These are phyloP conservation scores for Fusarium sp. DNA, from an alignment of 2,329 filamentous ascomycete species.

Conservation along the genomic window DNA sequence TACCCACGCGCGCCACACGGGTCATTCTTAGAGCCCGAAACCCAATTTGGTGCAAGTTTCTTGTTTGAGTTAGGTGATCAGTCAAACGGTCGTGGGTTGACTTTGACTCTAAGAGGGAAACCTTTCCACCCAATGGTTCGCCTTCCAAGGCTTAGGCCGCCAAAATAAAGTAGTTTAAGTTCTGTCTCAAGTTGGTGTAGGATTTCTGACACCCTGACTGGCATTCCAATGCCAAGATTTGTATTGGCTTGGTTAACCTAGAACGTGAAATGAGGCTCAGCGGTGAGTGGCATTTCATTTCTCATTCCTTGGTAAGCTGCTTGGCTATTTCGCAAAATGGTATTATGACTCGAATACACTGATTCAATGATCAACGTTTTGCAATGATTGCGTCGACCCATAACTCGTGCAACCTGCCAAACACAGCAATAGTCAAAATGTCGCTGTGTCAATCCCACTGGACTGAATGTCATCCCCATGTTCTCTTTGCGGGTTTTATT, in stretches of 20 bases:
- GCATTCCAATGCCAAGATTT: slow-evolving; percentile 24
- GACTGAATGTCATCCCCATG: slow-evolving; percentile 13
- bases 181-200: rapidly evolving
- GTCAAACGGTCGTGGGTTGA: not conserved
- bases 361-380: slow-evolving; percentile 29
- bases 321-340: not conserved
- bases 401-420: slow-evolving; percentile 37
- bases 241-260: slow-evolving; percentile 3
- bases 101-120: slow-evolving; percentile 9
- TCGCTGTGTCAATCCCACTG: slow-evolving; percentile 35
- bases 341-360: slow-evolving; percentile 30
- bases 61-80: not conserved
- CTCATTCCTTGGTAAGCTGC: slow-evolving; percentile 27
- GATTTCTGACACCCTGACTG: not conserved
- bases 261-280: slow-evolving; percentile 35
- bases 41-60: not conserved
- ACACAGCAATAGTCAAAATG: slow-evolving; percentile 26
- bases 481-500: not conserved
- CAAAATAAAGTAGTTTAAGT: not conserved
- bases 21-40: slow-evolving; percentile 9
- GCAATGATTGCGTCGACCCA: slow-evolving; percentile 11
- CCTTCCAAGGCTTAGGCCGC: not conserved
- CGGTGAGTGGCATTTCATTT: slow-evolving; percentile 9
- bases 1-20: slow-evolving; percentile 36
- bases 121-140: slow-evolving; percentile 5